phyloP scores from a whole-genome alignment of 257 asterid species.

The Ophiorrhiza pumila region DNA sequence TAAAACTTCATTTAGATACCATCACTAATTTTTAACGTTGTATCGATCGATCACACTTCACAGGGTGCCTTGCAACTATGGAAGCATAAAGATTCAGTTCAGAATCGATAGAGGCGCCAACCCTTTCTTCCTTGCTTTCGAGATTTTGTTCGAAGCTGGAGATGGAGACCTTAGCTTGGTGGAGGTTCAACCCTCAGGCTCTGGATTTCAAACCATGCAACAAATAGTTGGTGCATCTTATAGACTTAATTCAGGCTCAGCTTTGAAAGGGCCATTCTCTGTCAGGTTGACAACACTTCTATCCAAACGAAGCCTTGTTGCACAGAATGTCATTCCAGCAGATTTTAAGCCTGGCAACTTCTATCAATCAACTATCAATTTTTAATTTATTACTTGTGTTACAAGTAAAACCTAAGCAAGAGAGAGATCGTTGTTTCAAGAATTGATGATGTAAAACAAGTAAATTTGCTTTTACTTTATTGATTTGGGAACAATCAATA shows the following conservation, averaged over 20 bases:
- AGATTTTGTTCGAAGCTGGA: conserved; percentile 15
- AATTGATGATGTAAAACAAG: no score
- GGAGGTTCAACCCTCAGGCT: conserved; percentile 4
- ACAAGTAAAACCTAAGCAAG: no score
- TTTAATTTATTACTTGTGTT: not conserved
- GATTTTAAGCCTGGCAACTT: conserved; percentile 12
- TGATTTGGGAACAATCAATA: no score
- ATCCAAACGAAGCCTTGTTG: not conserved
- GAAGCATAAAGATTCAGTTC: conserved; percentile 9
- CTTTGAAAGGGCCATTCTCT: conserved; percentile 12
- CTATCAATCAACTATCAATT: conserved; percentile 8
- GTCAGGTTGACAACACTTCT: conserved; percentile 9
- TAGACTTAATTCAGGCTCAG: not conserved
- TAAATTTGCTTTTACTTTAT: no score
- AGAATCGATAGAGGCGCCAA: conserved; percentile 28
- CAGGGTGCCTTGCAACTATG: conserved; percentile 25
- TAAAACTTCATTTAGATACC: no score
- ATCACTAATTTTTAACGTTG: no score
- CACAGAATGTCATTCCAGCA: conserved; percentile 20
- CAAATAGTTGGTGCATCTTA: conserved; percentile 24
- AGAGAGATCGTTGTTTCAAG: no score
- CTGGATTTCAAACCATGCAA: conserved; percentile 21
- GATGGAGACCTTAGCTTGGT: conserved; percentile 21
- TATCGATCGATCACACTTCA: no score
- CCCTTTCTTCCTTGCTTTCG: conserved; percentile 15